Evolutionary conservation across 768 basidiomycete species (phyloP).

Genomic region (Megacollybia marginata): DNA sequence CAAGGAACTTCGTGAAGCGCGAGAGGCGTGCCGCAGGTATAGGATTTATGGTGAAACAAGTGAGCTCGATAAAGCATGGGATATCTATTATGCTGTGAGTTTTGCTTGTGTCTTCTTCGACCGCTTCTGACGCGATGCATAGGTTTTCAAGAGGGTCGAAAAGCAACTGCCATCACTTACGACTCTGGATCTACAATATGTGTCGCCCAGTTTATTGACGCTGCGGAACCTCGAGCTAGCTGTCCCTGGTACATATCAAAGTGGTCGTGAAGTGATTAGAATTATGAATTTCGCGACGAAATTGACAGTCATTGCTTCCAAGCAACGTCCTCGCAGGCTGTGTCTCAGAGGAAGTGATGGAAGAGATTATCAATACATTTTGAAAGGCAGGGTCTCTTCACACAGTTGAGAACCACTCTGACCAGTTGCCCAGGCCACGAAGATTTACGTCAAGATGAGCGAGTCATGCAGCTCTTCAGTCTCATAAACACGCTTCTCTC

Average conservation of each 20-base stretch:
- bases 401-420: background rate
- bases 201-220: constrained; percentile 86
- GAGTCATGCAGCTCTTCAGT: constrained; percentile 98
- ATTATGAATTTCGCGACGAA: constrained; percentile 86
- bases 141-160: constrained; percentile 96
- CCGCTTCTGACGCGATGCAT: no score
- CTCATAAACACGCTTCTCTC: constrained; percentile 92
- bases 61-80: constrained; percentile 97
- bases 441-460: constrained; percentile 96
- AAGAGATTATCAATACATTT: constrained; percentile 81
- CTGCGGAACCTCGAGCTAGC: constrained; percentile 88
- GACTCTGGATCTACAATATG: constrained; percentile 92
- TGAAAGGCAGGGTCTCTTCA: constrained; percentile 61
- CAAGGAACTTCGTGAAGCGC: constrained; percentile 84
- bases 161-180: constrained; percentile 87
- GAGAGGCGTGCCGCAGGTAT: constrained; percentile 85
- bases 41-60: constrained; percentile 78
- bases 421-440: constrained; percentile 70
- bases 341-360: constrained; percentile 87
- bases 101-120: background rate
- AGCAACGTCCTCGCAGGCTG: constrained; percentile 89
- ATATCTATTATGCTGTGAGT: constrained; percentile 90
- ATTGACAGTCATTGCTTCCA: constrained; percentile 89
- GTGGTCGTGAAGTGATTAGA: constrained; percentile 73
- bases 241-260: constrained; percentile 97